phyloP scores from a whole-genome alignment of 768 basidiomycete species.

The Roridomyces roridus region DNA sequence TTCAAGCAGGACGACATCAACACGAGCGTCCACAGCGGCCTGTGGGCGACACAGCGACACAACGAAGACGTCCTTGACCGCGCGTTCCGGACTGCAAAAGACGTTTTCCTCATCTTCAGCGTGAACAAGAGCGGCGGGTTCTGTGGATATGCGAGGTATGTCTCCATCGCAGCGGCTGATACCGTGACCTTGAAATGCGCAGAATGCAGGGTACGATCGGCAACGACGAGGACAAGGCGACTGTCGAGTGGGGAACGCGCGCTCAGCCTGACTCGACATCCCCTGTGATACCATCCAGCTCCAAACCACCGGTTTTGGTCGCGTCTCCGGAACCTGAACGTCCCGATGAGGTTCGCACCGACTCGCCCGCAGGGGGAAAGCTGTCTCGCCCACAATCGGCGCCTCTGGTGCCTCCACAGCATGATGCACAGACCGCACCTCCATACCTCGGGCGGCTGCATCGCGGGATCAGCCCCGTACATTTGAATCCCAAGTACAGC shows the following conservation, averaged over 20 bases:
- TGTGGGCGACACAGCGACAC: constrained; percentile 94
- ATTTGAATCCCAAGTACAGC: constrained; percentile 36
- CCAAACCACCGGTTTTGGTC: not conserved
- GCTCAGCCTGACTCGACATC: too few species aligned
- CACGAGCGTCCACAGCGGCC: constrained; percentile 73
- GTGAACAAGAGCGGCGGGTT: constrained; percentile 94
- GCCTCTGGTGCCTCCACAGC: constrained; percentile 14
- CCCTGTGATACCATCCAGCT: constrained; percentile 37
- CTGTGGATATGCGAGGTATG: constrained; percentile 87
- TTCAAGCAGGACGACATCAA: constrained; percentile 71
- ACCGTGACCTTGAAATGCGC: not conserved
- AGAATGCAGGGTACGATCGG: constrained; percentile 78
- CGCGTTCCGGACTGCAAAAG: constrained; percentile 86
- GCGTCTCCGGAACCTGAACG: not conserved
- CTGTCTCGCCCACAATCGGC: constrained; percentile 1
- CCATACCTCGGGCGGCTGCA: constrained; percentile 51
- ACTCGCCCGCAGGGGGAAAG: constrained; percentile 2
- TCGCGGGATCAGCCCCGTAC: constrained; percentile 34
- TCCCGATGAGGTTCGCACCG: not conserved
- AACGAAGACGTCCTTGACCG: constrained; percentile 92
- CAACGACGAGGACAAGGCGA: constrained; percentile 45
- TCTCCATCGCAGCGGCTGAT: constrained; percentile 2
- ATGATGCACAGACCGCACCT: constrained; percentile 51
- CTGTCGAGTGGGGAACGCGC: constrained; percentile 30
- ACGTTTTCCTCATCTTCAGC: too few species aligned